Evolutionary conservation across 2,329 filamentous ascomycete species (phyloP), one percentile per base, ranked within the genome.

Genomic region (Phoma sp.): DNA sequence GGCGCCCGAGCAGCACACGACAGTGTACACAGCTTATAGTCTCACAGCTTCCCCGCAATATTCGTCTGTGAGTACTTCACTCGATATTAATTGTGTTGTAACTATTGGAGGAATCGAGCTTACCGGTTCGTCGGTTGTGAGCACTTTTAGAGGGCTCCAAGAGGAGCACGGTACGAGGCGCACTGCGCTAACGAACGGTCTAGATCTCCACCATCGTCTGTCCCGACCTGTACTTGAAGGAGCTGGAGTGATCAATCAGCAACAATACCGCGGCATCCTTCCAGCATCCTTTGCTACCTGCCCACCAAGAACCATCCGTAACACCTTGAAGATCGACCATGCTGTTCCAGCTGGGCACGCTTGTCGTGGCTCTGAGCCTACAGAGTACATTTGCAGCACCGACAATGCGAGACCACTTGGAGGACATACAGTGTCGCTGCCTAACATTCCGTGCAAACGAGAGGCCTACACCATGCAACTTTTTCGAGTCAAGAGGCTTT

Each of bases 371-470:
- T 22, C 25, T 51, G 17, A 21, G 31, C 12, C 27, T 41, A 15
- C 17, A 38, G 6, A 43, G 37, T 31, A 47, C 43, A 21, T 41
- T 51, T 6, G 52, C 52, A 38, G 57, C 62, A 12, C 57, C 62
- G 0, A 59, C 65, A 4, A 56, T 60, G 31, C 60, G 60, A 32
- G 36, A 36, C 22, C 49, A 54, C 13, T 54, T 67, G 12, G 56
- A 63, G 37, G 63, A 64, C 32, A 49, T 71, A 2, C 57, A 64
- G 35, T 72, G 69, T 44, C 63, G 63, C 43, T 72, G 69, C 43
- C 41, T 72, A 0, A 62, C 65, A 21, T 66, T 68, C 45, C 63
- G 62, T 7, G 55, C 61, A 10, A 56, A 59, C 31, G 52, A 63
- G 17, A 48, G 44, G 32, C 65, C 68, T 10, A 60, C 53, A 1